Evolutionary conservation across 2,329 filamentous ascomycete genomes (phyloP).

Genomic region (Colletotrichum sojae): DNA sequence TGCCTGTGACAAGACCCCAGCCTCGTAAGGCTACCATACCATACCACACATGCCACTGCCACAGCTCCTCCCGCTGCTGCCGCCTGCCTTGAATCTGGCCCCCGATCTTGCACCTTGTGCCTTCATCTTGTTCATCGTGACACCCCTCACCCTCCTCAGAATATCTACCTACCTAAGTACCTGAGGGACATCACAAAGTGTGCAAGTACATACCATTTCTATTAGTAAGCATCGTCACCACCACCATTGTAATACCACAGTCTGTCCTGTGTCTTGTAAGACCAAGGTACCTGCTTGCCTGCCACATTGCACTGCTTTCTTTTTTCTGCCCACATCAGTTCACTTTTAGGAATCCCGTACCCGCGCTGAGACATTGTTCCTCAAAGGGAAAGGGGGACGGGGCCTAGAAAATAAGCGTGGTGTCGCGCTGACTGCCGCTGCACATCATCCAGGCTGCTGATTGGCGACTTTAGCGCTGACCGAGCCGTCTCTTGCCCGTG

Average conservation of each 20-base stretch:
- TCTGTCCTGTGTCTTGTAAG: conserved; percentile 12
- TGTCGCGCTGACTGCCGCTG: conserved; percentile 21
- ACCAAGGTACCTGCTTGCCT: too few species aligned
- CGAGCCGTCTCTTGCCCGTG: not conserved
- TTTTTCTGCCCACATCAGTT: not conserved
- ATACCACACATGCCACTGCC: not conserved
- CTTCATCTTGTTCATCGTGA: not conserved
- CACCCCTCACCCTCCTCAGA: conserved; percentile 4
- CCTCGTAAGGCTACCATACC: conserved; percentile 27
- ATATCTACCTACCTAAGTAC: not conserved
- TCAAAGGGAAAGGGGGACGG: not conserved
- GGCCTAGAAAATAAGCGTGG: conserved; percentile 11
- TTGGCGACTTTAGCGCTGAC: conserved; percentile 31
- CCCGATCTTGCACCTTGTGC: conserved; percentile 22
- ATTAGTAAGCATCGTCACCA: conserved; percentile 3
- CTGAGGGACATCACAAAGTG: not conserved
- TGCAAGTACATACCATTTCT: not conserved
- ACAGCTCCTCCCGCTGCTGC: not conserved
- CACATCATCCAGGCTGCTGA: conserved; percentile 18
- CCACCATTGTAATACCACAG: conserved; percentile 17
- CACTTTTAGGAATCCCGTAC: not conserved
- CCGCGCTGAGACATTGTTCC: not conserved
- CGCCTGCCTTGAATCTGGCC: conserved; percentile 11
- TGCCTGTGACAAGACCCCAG: not conserved
- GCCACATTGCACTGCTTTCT: not conserved